Base-by-base conservation (phyloP, 2,329 filamentous ascomycete species). In the Aspergillus thermomutatus region DNA sequence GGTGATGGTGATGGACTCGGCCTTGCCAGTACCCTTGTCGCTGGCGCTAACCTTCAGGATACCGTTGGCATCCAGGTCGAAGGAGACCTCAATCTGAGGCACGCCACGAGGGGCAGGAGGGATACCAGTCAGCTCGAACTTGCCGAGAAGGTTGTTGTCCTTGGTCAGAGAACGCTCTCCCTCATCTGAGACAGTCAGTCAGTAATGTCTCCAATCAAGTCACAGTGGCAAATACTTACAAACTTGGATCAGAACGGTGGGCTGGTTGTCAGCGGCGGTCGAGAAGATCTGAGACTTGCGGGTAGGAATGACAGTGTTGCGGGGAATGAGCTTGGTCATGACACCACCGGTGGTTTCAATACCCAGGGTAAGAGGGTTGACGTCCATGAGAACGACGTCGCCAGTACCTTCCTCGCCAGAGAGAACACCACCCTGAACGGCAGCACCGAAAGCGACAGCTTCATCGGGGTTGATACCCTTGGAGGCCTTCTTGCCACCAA, bases 391-490 rank as follows among this genome's bases (percentile, higher is more conserved):
- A 73, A 97, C 91, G 62, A 96, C 76, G 3, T 87, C 86, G n/a
- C 79, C 82, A 62, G 90, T 90, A 72, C 87, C 89, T 72, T 89
- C 85, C 80, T 97, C 91, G 66, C 92, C 92, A 67, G 92, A 89
- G 61, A 99, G 84, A 72, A 97, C 87, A 88, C 92, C 93, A 81
- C 89, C 94, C 82, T 99, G 94, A 68, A 97, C 92, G 67, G 94
- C 93, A 63, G 94, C 94, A 81, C 94, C 94, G 76, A 92, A 97
- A 73, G 94, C 94, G 68, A 97, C 94, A 81, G 94, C 94, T 84
- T 97, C 94, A 74, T 99, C 94, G 69, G 94, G 94, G 87, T 97
- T 97, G 77, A 99, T 96, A 80, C 92, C 91, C 91, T 97, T 97
- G 85, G 89, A 92, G 69, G 92, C 92, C 84, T 94, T 92, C 90